phyloP scores from a whole-genome alignment of 2,329 filamentous ascomycete genomes.

The Microdochium nivale region DNA sequence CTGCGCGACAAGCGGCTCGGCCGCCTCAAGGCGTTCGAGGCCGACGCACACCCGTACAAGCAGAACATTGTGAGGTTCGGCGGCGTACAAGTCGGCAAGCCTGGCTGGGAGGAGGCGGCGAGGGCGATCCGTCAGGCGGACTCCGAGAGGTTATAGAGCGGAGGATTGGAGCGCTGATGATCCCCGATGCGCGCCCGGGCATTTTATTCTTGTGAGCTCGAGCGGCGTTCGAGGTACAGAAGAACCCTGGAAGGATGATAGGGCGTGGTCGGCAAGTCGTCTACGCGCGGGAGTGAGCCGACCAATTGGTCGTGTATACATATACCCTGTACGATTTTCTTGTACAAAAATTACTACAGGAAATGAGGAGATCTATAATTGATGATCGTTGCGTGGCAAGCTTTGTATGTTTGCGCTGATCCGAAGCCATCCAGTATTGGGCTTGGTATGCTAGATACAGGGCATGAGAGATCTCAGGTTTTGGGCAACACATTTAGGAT shows the following conservation, averaged over 20 bases:
- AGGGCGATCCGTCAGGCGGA: constrained; percentile 41
- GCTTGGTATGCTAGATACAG: too few species aligned
- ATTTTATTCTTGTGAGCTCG: too few species aligned
- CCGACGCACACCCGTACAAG: constrained; percentile 85
- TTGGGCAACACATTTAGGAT: too few species aligned
- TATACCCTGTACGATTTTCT: background rate
- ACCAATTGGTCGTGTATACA: background rate
- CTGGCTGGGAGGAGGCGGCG: constrained; percentile 44
- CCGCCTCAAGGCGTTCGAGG: constrained; percentile 91
- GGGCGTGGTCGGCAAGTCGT: background rate
- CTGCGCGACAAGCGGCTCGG: constrained; percentile 80
- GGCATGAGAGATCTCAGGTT: too few species aligned
- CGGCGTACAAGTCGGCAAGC: constrained; percentile 44
- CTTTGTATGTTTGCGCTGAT: too few species aligned
- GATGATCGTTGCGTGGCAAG: too few species aligned
- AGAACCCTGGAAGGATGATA: background rate
- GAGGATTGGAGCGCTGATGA: background rate
- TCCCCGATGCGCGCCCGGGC: too few species aligned
- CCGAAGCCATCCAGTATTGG: too few species aligned
- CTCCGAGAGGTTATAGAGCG: constrained; percentile 37
- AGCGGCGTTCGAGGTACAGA: too few species aligned
- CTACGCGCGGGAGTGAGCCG: background rate
- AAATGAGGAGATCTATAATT: too few species aligned
- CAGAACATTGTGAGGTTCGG: constrained; percentile 72
- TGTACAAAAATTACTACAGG: background rate